phyloP scores from a whole-genome alignment of 2,329 filamentous ascomycete genomes.

The Colletotrichum sp. region DNA sequence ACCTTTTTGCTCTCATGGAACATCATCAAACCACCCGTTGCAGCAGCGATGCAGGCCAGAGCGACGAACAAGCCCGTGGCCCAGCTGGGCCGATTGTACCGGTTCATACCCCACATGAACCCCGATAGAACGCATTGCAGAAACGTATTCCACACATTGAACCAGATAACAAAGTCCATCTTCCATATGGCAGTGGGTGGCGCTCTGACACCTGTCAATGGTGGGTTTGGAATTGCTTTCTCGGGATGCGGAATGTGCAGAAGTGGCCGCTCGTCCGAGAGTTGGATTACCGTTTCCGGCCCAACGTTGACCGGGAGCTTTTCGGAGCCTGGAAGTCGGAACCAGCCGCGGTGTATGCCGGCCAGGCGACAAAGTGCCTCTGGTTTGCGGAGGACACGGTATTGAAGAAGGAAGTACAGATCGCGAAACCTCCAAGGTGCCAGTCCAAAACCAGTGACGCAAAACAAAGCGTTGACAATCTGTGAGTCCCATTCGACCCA shows the following conservation, averaged over 20 bases:
- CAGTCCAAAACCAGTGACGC: conserved; percentile 83
- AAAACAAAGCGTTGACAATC: conserved; percentile 84
- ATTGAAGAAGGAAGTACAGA: conserved; percentile 74
- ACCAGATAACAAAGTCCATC: conserved; percentile 80
- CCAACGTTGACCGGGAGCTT: conserved; percentile 58
- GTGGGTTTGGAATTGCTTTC: conserved; percentile 66
- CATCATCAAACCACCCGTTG: conserved; percentile 70
- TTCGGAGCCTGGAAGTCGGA: conserved; percentile 72
- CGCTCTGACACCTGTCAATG: conserved; percentile 75
- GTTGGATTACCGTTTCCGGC: conserved; percentile 53
- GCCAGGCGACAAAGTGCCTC: conserved; percentile 71
- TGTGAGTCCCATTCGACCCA: conserved; percentile 90
- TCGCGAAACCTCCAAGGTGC: conserved; percentile 87
- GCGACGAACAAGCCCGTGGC: conserved; percentile 80
- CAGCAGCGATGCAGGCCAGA: conserved; percentile 73
- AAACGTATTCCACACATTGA: conserved; percentile 80
- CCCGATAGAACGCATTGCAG: conserved; percentile 75
- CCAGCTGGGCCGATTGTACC: conserved; percentile 78
- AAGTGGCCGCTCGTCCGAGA: conserved; percentile 40
- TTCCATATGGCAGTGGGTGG: conserved; percentile 74
- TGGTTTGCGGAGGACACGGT: conserved; percentile 57
- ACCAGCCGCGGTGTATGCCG: conserved; percentile 78
- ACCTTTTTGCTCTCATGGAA: conserved; percentile 75
- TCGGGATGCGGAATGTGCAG: conserved; percentile 66
- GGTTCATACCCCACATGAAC: conserved; percentile 84